phyloP scores from a whole-genome alignment of 345 rosid species.

The Dipteronia dyeriana region DNA sequence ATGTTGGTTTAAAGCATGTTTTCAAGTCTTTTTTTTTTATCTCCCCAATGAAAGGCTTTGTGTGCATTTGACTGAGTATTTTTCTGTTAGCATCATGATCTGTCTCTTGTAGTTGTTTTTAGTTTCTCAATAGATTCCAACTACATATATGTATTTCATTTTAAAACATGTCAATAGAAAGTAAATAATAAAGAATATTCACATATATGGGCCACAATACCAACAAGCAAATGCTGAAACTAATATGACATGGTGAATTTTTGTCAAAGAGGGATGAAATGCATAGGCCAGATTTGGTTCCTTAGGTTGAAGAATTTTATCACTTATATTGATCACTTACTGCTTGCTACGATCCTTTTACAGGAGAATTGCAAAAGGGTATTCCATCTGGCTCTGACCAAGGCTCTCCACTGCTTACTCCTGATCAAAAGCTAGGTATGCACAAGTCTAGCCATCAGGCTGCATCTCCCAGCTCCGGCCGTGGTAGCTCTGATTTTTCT shows the following conservation, averaged over 20 bases:
- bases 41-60: background rate
- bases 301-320: slow-evolving; percentile 44
- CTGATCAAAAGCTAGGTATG: slow-evolving; percentile 31
- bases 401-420: slow-evolving; percentile 43
- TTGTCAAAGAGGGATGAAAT: slow-evolving; percentile 34
- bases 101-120: background rate
- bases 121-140: background rate
- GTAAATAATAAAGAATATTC: slow-evolving; percentile 4
- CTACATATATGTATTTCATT: background rate
- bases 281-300: slow-evolving; percentile 44
- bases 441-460: slow-evolving; percentile 39
- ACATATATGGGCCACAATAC: slow-evolving; percentile 52
- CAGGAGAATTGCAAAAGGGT: slow-evolving; percentile 36
- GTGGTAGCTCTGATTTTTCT: slow-evolving; percentile 49
- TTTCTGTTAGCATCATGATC: background rate
- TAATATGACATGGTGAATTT: slow-evolving; percentile 45
- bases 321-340: slow-evolving; percentile 47
- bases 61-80: background rate
- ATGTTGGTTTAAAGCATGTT: slow-evolving; percentile 9
- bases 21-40: background rate
- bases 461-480: slow-evolving; percentile 55
- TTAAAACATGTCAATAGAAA: background rate
- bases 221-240: slow-evolving; percentile 43
- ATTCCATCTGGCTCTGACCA: slow-evolving; percentile 30
- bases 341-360: slow-evolving; percentile 46